Evolutionary conservation across 495 filamentous ascomycete species (phyloP).

Genomic region (Cenococcum geophilum): DNA sequence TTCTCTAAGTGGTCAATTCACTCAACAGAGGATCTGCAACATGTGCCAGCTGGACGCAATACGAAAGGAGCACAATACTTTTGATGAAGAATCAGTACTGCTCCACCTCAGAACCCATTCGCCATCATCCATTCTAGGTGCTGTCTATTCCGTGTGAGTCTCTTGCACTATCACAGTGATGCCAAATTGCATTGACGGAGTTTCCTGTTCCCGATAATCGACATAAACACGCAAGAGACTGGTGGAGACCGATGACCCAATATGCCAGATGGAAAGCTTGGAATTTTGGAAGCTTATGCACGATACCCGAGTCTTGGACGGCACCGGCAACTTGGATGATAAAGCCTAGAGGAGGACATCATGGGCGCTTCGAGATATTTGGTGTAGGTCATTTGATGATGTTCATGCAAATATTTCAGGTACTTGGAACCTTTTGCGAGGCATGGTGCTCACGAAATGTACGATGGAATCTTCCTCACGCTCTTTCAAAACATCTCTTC

Average conservation of each 20-base stretch:
- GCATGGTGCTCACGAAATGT: too few relatives aligned
- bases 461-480: too few relatives aligned
- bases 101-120: too few relatives aligned
- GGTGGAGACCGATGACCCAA: not conserved
- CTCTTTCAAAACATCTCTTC: too few relatives aligned
- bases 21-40: not conserved
- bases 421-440: too few relatives aligned
- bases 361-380: not conserved
- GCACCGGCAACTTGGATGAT: not conserved
- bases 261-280: not conserved
- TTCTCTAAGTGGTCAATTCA: not conserved
- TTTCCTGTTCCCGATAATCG: not conserved
- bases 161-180: not conserved
- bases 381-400: not conserved
- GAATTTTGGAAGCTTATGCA: not conserved
- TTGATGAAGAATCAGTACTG: too few relatives aligned
- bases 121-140: too few relatives aligned
- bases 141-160: too few relatives aligned
- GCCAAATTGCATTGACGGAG: not conserved
- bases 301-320: not conserved
- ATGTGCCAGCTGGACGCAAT: not conserved
- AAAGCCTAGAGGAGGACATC: not conserved
- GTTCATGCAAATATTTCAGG: not conserved
- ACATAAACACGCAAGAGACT: not conserved
- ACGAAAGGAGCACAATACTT: too few relatives aligned